Evolutionary conservation across 148 eudicot species (phyloP).

Genomic region (Rhododendron molle): DNA sequence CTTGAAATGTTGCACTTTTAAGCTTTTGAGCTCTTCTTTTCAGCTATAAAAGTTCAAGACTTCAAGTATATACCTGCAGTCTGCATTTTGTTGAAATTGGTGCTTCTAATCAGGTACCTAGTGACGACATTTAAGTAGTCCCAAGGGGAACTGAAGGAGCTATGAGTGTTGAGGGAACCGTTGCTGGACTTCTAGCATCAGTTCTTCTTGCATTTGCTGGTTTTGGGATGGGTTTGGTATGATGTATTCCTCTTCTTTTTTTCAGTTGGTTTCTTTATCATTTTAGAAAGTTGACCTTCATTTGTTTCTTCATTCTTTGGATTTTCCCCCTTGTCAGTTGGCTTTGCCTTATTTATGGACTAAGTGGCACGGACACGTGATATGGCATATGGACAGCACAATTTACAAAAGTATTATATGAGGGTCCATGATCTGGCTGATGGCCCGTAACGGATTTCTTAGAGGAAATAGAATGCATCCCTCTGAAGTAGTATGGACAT

Average conservation of each 20-base stretch:
- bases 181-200: no score
- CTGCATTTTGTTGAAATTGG: no score
- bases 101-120: no score
- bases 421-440: neutral
- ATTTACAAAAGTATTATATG: neutral
- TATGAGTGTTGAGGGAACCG: no score
- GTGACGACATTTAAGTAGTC: no score
- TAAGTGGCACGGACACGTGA: neutral
- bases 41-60: neutral
- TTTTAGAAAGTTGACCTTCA: neutral
- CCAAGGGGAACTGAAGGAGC: no score
- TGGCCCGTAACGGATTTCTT: neutral
- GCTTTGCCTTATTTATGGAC: neutral
- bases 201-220: no score
- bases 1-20: neutral
- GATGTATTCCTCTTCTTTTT: neutral
- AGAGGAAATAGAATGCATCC: neutral
- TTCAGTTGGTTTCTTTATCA: neutral
- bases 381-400: neutral
- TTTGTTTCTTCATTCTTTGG: neutral
- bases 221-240: no score
- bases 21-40: neutral
- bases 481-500: neutral
- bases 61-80: neutral
- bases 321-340: neutral